Conservation (phyloP, 2,329 filamentous ascomycete species). For the Botrytis fabae region DNA sequence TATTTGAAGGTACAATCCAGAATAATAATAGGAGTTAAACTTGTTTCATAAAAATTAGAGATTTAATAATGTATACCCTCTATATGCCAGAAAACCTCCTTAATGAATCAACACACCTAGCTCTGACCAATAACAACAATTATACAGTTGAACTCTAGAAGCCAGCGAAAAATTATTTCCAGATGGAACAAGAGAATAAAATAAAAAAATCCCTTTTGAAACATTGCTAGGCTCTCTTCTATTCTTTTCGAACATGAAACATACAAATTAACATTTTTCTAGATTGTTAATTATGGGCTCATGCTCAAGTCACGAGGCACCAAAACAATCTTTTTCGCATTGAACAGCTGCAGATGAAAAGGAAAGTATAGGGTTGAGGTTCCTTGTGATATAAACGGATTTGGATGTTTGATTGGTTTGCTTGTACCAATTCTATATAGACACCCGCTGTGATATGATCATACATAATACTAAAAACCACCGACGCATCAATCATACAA, state of each 20-base stretch:
- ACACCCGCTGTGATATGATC: background rate
- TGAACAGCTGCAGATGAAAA: background rate
- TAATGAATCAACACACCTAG: background rate
- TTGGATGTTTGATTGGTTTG: background rate
- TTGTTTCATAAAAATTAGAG: accelerated
- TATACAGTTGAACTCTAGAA: accelerated
- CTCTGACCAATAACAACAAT: background rate
- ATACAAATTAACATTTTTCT: background rate
- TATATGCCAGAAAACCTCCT: background rate
- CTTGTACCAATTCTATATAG: no score
- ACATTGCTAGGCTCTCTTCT: background rate
- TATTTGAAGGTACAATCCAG: background rate
- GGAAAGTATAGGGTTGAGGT: background rate
- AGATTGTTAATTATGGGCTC: background rate
- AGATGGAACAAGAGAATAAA: background rate
- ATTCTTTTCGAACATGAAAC: background rate
- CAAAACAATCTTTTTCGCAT: background rate
- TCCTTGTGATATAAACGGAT: background rate
- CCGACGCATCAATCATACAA: background rate
- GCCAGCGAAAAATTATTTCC: background rate
- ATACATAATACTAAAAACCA: background rate
- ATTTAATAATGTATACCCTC: background rate
- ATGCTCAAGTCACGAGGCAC: background rate
- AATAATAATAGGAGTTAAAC: background rate
- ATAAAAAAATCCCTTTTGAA: background rate